These are phyloP conservation scores for Gigaspora rosea DNA, from an alignment of 192 early-diverging fungal species.

Conservation along the genomic window DNA sequence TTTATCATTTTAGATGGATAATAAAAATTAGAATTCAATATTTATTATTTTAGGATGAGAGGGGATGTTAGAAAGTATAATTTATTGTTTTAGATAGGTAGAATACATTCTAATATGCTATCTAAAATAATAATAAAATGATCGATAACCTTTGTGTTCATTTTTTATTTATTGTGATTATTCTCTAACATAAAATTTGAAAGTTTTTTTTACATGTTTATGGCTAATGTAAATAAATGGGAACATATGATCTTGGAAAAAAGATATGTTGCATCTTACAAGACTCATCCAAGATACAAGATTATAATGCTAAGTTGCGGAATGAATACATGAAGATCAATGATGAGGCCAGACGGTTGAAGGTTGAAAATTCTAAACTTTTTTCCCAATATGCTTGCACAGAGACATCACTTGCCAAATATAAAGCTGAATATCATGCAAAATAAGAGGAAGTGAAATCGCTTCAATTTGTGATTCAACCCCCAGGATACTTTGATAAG, in stretches of 20 bases:
- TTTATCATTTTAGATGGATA: constrained; percentile 7
- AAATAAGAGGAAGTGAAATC: constrained; percentile 2
- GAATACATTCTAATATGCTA: not conserved
- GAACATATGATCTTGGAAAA: constrained; percentile 11
- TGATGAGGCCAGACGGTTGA: not conserved
- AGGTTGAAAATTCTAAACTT: constrained; percentile 5
- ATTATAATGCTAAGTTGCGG: constrained; percentile 2
- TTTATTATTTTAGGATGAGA: constrained; percentile 2
- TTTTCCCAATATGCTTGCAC: not conserved
- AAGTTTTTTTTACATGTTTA: constrained; percentile 2
- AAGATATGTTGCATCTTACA: constrained; percentile 8
- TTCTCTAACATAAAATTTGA: constrained; percentile 1
- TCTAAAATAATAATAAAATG: not conserved
- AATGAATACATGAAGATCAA: not conserved
- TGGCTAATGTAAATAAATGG: constrained; percentile 7
- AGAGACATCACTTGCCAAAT: constrained; percentile 5
- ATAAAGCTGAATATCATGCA: not conserved
- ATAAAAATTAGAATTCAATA: constrained; percentile 5
- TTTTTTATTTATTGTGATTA: not conserved
- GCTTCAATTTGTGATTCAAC: constrained; percentile 17
- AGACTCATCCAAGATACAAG: constrained; percentile 3
- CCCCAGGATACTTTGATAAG: not conserved
- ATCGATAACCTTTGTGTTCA: not conserved
- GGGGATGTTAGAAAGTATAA: not conserved
- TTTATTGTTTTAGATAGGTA: not conserved